phyloP scores from a whole-genome alignment of 2,329 filamentous ascomycete genomes.

The Diaporthe helianthi region DNA sequence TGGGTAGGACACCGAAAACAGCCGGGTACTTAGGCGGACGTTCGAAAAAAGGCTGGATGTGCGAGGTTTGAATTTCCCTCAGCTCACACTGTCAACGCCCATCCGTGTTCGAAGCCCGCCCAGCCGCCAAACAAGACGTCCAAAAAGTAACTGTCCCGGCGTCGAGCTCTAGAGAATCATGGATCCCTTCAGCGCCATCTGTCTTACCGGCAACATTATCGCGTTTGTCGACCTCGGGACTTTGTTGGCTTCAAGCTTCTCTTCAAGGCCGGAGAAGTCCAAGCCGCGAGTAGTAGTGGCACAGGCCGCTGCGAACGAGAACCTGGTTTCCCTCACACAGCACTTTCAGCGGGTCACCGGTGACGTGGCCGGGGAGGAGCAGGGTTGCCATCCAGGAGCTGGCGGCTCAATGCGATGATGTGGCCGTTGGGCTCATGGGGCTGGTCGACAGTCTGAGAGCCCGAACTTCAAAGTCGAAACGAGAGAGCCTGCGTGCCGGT shows the following conservation, averaged over 20 bases:
- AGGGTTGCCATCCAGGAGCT: slow-evolving; percentile 1
- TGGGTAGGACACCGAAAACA: no score
- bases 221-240: background rate
- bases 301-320: background rate
- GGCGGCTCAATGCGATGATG: background rate
- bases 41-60: background rate
- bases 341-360: background rate
- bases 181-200: background rate
- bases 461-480: background rate
- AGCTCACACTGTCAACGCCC: background rate
- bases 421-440: background rate
- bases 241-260: slow-evolving; percentile 8
- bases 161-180: background rate
- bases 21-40: no score
- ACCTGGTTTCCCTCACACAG: background rate
- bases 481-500: background rate
- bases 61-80: background rate
- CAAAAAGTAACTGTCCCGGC: no score
- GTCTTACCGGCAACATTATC: background rate
- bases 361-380: background rate
- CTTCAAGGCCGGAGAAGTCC: background rate
- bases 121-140: background rate
- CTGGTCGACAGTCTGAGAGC: background rate
- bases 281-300: background rate
- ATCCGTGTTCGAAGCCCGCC: background rate